Base-by-base conservation (phyloP, 1,284 basidiomycete species). In the Psilocybe mexicana region DNA sequence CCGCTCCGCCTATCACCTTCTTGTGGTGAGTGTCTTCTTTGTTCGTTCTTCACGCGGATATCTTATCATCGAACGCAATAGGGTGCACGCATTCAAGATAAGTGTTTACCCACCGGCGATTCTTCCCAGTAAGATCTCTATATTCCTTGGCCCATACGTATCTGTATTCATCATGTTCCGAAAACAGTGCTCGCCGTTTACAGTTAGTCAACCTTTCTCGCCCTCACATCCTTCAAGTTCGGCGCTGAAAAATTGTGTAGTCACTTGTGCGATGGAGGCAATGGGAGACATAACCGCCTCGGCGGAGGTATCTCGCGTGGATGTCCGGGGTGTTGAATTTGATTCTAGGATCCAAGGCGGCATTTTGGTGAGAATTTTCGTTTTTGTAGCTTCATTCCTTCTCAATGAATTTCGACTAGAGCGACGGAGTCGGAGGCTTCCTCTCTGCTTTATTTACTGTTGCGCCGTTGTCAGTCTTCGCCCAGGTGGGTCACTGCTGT, bases 231-330 rank as follows among this genome's bases (percentile, higher is more conserved):
- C 7, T 57, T 23, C n/a, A 24, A 14, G 30, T 54, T 26, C 42
- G 18, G 18, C 18, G 8, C 30, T 53, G 24, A 33, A 18, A 43
- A 8, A 50, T 1, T 14, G 40, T 56, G 43, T 57, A 87, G 86
- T 88, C 10, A 89, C 88, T 1, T 69, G 85, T 1, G 84, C 88
- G 2, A 90, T 92, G 87, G 92, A 94, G 70, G 88, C 90, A 2
- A 93, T 93, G 49, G 92, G 92, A 1, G 92, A 94, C 65, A 87
- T 94, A 63, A 93, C 92, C 0, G 91, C 92, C 0, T 88, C 88
- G 2, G 86, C 88, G 0, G 93, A 95, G 70, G 90, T 92, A 1
- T 92, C 89, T 1, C 81, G 84, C 11, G 79, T 91, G 14, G 71
- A 77, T 12, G 87, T 92, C 18, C 79, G 83, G 38, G 90, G 90